These are phyloP conservation scores for Wallemia hederae DNA, from an alignment of 1,284 basidiomycete genomes.

Conservation along the genomic window DNA sequence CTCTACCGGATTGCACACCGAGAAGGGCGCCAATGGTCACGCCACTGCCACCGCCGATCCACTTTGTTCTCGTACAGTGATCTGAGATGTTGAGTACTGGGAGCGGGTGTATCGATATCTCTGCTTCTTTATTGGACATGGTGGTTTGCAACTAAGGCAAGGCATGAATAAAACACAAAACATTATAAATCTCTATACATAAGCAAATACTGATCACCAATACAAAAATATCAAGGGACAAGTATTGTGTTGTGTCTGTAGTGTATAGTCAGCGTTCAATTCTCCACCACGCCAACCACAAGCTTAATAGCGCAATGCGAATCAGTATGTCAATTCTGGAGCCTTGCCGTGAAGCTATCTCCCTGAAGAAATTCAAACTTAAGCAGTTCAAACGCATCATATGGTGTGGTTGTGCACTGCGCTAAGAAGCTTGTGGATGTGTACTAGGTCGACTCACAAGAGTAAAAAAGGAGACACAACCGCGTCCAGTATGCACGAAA, in stretches of 20 bases:
- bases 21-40: constrained; percentile 71
- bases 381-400: background rate
- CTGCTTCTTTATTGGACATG: background rate
- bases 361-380: constrained; percentile 1
- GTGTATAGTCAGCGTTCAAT: background rate
- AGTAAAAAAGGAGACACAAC: background rate
- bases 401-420: no score
- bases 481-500: background rate
- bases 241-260: background rate
- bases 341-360: background rate
- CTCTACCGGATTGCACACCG: constrained; percentile 74
- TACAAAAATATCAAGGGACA: background rate
- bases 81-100: constrained; percentile 92
- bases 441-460: no score
- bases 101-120: constrained; percentile 47
- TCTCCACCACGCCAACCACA: no score
- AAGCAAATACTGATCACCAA: background rate
- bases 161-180: no score
- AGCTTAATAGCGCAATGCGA: no score
- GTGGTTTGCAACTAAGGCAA: background rate
- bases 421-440: no score
- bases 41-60: background rate
- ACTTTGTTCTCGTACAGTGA: constrained; percentile 53
- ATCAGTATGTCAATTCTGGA: background rate
- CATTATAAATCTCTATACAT: background rate